A percentile compares a stretch with the other conserved stretches of the same genome.
Conservation (phyloP, 2,329 filamentous ascomycete species). For the Amphichorda felina region DNA sequence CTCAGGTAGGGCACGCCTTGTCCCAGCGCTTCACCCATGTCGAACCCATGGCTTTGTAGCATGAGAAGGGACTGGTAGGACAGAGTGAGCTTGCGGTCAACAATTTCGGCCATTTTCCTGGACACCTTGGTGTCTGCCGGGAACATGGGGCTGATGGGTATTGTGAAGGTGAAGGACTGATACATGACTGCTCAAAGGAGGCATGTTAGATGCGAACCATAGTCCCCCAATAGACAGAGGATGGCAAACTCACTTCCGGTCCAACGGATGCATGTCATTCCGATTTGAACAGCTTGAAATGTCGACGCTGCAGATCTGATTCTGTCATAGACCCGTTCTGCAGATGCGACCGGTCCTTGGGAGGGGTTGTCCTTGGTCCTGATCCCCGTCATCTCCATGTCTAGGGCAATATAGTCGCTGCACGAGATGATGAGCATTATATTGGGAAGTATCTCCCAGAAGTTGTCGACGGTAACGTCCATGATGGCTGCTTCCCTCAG, state of each 20-base stretch:
- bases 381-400: slow-evolving; percentile 26
- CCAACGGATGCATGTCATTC: slow-evolving; percentile 18
- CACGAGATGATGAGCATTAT: slow-evolving; percentile 16
- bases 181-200: slow-evolving; percentile 1
- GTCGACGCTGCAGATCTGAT: slow-evolving; percentile 14
- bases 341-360: background rate
- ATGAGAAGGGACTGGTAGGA: slow-evolving; percentile 16
- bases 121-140: background rate
- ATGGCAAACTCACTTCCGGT: background rate
- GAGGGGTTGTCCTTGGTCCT: background rate
- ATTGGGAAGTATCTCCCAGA: slow-evolving; percentile 11
- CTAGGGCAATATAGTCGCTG: slow-evolving; percentile 19
- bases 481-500: too few species aligned
- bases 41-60: slow-evolving; percentile 13
- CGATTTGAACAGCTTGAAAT: slow-evolving; percentile 22
- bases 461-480: slow-evolving; percentile 9
- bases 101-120: slow-evolving; percentile 7
- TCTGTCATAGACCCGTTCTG: slow-evolving; percentile 13
- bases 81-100: slow-evolving; percentile 15
- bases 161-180: slow-evolving; percentile 16
- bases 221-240: background rate
- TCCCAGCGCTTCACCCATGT: slow-evolving; percentile 11
- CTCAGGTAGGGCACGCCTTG: slow-evolving; percentile 20
- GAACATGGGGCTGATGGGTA: slow-evolving; percentile 6
- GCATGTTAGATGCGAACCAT: background rate